A percentile compares a stretch with the other conserved stretches of the same genome.
phyloP scores from a whole-genome alignment of 2,329 filamentous ascomycete species.

The Aspergillus amoenus region DNA sequence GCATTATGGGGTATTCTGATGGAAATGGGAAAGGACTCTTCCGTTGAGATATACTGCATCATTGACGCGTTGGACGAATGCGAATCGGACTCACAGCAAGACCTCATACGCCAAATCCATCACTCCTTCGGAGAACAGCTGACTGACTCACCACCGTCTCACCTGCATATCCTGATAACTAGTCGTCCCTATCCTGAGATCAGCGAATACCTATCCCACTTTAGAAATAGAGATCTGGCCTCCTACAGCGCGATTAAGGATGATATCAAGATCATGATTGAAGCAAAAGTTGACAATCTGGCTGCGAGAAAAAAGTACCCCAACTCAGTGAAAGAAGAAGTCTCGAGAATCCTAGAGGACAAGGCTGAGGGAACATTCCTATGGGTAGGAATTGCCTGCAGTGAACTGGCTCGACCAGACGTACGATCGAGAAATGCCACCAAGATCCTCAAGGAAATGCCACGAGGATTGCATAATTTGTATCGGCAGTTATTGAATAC shows the following conservation, averaged over 20 bases:
- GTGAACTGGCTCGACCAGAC: conserved; percentile 2
- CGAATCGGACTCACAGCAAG: conserved; percentile 15
- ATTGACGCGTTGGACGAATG: conserved; percentile 25
- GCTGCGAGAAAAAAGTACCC: conserved; percentile 9
- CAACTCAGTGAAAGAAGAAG: neutral
- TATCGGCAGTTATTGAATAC: conserved; percentile 10
- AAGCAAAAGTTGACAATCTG: conserved; percentile 9
- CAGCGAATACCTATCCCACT: neutral
- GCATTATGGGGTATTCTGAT: conserved; percentile 12
- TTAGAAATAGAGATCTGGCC: neutral
- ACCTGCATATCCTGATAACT: conserved; percentile 1
- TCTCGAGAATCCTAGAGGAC: conserved; percentile 12
- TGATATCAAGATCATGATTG: neutral
- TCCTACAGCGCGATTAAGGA: neutral
- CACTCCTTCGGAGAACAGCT: neutral
- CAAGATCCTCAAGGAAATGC: conserved; percentile 5
- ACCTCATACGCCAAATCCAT: conserved; percentile 12
- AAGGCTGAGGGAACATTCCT: conserved; percentile 20
- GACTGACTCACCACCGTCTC: neutral
- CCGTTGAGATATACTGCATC: conserved; percentile 15
- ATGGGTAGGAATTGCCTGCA: conserved; percentile 18
- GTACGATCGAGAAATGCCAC: conserved; percentile 10
- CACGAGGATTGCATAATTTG: conserved; percentile 12
- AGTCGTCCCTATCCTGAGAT: conserved; percentile 6
- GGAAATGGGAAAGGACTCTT: conserved; percentile 5